Conservation (phyloP, 1,139 yeast genomes). For the Kodamaea alishanica region DNA sequence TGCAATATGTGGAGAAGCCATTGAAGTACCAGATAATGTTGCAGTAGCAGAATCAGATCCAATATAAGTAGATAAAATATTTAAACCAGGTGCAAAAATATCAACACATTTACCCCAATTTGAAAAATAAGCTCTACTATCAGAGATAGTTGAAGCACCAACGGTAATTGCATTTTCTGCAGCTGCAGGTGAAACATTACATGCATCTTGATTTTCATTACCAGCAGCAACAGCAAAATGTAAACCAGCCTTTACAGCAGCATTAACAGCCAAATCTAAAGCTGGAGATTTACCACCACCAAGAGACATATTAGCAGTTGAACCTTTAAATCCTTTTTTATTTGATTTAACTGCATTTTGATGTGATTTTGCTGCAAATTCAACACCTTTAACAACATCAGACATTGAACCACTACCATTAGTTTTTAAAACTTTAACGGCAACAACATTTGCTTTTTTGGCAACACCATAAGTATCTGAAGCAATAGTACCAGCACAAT, state of each 20-base stretch:
- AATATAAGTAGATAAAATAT: constrained; percentile 79
- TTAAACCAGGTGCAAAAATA: constrained; percentile 81
- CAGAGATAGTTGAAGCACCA: constrained; percentile 76
- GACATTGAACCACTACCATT: constrained; percentile 80
- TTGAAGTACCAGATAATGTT: constrained; percentile 93
- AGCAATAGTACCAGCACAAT: constrained; percentile 83
- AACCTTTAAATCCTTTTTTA: constrained; percentile 71
- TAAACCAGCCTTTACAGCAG: constrained; percentile 76
- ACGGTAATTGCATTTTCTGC: constrained; percentile 75
- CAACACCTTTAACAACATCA: constrained; percentile 79
- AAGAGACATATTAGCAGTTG: constrained; percentile 86
- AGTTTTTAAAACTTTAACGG: constrained; percentile 72
- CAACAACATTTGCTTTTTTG: constrained; percentile 68
- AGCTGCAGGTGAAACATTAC: constrained; percentile 79
- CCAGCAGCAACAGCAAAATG: constrained; percentile 90
- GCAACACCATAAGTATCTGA: constrained; percentile 76
- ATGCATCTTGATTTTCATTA: constrained; percentile 81
- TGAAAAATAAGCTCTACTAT: constrained; percentile 74
- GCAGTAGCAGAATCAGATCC: constrained; percentile 84
- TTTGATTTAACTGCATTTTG: constrained; percentile 51
- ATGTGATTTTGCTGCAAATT: constrained; percentile 68
- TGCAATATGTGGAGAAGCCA: constrained; percentile 98
- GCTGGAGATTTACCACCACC: constrained; percentile 87
- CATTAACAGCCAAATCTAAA: constrained; percentile 76
- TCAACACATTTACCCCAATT: constrained; percentile 85